phyloP scores from a whole-genome alignment of 2,329 filamentous ascomycete genomes.

The Amesomyces nigricolor region DNA sequence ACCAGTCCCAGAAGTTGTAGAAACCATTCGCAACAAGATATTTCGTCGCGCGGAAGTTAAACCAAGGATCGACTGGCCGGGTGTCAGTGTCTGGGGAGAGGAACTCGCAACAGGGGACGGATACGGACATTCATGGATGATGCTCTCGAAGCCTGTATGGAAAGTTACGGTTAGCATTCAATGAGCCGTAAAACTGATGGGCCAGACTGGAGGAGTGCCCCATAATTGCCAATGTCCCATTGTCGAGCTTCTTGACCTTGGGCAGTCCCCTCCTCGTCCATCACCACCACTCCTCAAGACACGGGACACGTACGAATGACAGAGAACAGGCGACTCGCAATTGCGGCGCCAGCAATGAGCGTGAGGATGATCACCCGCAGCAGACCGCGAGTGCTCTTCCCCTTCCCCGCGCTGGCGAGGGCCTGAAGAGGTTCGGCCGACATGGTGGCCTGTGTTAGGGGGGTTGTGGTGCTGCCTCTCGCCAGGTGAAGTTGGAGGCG shows the following conservation, averaged over 20 bases:
- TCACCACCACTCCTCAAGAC: background rate
- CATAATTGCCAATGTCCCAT: background rate
- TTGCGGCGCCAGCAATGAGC: conserved; percentile 84
- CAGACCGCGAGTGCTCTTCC: conserved; percentile 75
- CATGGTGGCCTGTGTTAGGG: conserved; percentile 26
- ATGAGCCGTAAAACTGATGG: background rate
- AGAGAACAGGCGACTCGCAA: conserved; percentile 92
- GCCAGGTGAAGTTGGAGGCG: conserved; percentile 17
- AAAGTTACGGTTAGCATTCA: conserved; percentile 30
- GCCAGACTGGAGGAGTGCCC: background rate
- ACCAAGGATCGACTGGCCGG: conserved; percentile 89
- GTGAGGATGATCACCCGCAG: conserved; percentile 84
- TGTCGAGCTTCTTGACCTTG: background rate
- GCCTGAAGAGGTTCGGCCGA: conserved; percentile 27
- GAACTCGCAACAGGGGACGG: conserved; percentile 7
- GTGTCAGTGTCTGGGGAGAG: conserved; percentile 22
- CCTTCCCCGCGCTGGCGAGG: conserved; percentile 70
- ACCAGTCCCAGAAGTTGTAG: conserved; percentile 99
- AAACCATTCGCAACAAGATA: conserved; percentile 96
- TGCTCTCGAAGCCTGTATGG: conserved; percentile 81
- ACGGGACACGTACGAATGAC: conserved; percentile 73
- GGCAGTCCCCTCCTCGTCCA: background rate
- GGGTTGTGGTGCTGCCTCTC: conserved; percentile 27
- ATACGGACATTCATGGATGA: conserved; percentile 95
- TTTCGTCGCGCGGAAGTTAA: conserved; percentile 98